phyloP scores from a whole-genome alignment of 2,329 filamentous ascomycete species.

The Aspergillus chevalieri region DNA sequence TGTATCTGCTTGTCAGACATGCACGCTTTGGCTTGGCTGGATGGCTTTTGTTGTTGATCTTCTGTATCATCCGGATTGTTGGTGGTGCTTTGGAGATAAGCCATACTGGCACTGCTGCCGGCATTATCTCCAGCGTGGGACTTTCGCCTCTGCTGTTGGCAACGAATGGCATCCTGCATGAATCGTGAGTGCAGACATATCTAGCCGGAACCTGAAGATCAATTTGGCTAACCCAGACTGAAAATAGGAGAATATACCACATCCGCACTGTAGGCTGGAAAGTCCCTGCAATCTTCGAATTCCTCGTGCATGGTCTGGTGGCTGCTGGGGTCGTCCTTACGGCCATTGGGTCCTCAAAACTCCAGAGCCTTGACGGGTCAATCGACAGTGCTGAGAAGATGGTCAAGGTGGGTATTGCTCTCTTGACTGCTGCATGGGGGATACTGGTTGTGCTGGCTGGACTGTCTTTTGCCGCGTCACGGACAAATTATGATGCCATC shows the following conservation, averaged over 20 bases:
- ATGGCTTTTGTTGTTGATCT: constrained; percentile 36
- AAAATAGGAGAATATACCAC: constrained; percentile 13
- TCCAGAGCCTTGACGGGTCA: constrained; percentile 7
- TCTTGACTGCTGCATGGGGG: constrained; percentile 9
- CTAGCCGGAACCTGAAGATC: background rate
- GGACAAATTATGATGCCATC: background rate
- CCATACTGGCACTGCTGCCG: constrained; percentile 18
- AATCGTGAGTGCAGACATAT: constrained; percentile 19
- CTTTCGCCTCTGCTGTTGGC: constrained; percentile 32
- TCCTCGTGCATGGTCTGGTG: constrained; percentile 11
- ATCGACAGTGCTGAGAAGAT: constrained; percentile 2
- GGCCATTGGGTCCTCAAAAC: constrained; percentile 8
- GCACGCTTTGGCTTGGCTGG: constrained; percentile 30
- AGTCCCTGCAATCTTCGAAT: background rate
- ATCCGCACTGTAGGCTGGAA: constrained; percentile 3
- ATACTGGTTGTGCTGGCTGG: constrained; percentile 6
- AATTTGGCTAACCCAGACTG: background rate
- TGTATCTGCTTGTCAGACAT: constrained; percentile 31
- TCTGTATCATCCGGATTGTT: constrained; percentile 34
- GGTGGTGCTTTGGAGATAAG: constrained; percentile 17
- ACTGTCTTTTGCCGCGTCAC: constrained; percentile 3
- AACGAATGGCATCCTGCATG: constrained; percentile 28
- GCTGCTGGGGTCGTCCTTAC: constrained; percentile 11
- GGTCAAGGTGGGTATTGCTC: constrained; percentile 10
- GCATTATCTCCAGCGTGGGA: constrained; percentile 34